Conservation (phyloP, 108 stramenopile species). For the Pseudonitzschia multiseries region DNA sequence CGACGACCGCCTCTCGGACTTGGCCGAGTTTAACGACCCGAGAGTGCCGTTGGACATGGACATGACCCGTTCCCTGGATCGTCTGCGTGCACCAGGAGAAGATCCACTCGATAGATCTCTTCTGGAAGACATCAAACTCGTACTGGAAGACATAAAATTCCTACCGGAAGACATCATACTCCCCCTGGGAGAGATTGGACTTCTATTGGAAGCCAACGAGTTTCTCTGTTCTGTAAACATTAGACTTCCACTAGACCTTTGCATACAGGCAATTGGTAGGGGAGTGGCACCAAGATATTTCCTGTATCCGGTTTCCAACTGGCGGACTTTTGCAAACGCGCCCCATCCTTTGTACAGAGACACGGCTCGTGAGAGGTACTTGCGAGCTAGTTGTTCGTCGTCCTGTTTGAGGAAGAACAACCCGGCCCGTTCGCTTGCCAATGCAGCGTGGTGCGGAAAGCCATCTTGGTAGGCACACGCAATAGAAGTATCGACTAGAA, state of each 20-base stretch:
- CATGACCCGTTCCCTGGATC: too few relatives aligned
- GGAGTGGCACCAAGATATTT: background rate
- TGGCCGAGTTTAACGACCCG: too few relatives aligned
- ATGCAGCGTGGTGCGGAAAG: slow-evolving; percentile 14
- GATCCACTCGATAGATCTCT: too few relatives aligned
- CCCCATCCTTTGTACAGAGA: slow-evolving; percentile 18
- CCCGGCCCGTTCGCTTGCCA: slow-evolving; percentile 21
- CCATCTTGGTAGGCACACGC: slow-evolving; percentile 8
- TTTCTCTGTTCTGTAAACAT: slow-evolving; percentile 2
- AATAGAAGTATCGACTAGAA: slow-evolving; percentile 9
- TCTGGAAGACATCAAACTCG: too few relatives aligned
- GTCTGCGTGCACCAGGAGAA: too few relatives aligned
- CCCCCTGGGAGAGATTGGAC: background rate
- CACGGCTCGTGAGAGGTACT: background rate
- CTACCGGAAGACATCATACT: background rate
- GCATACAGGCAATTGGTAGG: background rate
- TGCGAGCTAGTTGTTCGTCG: background rate
- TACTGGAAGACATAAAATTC: background rate
- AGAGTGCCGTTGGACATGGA: too few relatives aligned
- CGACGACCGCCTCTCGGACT: too few relatives aligned
- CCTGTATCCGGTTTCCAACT: background rate
- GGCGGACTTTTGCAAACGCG: background rate
- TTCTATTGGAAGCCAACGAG: background rate
- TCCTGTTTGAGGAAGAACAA: background rate
- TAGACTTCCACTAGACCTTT: background rate